phyloP scores from a whole-genome alignment of 345 rosid genomes.

The Arabis alpina region DNA sequence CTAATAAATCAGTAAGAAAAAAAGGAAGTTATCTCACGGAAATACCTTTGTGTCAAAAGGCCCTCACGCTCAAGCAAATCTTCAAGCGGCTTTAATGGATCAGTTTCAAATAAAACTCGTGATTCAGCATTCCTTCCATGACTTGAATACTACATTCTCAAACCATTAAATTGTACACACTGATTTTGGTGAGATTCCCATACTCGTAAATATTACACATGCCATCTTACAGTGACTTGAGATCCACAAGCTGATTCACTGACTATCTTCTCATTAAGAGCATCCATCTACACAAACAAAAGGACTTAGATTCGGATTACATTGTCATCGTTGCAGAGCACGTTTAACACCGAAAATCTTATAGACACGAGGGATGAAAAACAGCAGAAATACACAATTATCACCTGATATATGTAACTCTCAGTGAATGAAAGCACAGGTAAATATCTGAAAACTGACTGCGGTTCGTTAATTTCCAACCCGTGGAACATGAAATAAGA shows the following conservation, averaged over 20 bases:
- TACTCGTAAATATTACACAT: constrained; percentile 15
- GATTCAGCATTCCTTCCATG: constrained; percentile 39
- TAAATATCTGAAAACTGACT: constrained; percentile 62
- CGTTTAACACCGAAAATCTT: not conserved
- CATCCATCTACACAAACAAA: constrained; percentile 71
- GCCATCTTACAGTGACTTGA: constrained; percentile 37
- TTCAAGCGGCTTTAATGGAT: constrained; percentile 63
- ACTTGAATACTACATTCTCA: constrained; percentile 47
- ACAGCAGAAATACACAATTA: not conserved
- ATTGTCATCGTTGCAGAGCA: not conserved
- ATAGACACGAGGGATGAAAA: no score
- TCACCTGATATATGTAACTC: constrained; percentile 89
- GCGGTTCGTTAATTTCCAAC: constrained; percentile 62
- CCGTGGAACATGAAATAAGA: constrained; percentile 95
- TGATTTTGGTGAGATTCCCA: constrained; percentile 2
- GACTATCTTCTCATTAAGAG: constrained; percentile 71
- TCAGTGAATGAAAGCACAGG: constrained; percentile 81
- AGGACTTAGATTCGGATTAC: not conserved
- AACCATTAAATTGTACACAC: constrained; percentile 29
- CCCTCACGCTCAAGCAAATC: constrained; percentile 57
- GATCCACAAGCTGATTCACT: constrained; percentile 40
- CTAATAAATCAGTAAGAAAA: not conserved
- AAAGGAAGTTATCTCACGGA: not conserved
- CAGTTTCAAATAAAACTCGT: constrained; percentile 43
- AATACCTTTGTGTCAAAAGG: constrained; percentile 70